Percentiles rank a stretch among this genome's conserved stretches.
Evolutionary conservation across 1,284 basidiomycete genomes (phyloP).

Genomic region (Tremellales sp.): DNA sequence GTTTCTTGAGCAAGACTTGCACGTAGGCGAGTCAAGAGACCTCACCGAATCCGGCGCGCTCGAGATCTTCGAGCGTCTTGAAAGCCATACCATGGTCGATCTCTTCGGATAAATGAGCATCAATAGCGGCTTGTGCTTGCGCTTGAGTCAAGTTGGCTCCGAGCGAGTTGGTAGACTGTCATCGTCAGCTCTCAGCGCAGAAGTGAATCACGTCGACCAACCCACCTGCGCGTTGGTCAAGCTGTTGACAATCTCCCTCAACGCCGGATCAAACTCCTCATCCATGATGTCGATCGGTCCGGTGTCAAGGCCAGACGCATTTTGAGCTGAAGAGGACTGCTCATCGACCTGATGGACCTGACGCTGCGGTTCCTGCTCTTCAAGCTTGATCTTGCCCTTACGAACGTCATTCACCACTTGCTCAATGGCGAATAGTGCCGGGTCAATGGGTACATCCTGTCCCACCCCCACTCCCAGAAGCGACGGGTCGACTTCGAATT

Average conservation of each 20-base stretch:
- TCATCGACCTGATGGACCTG: not conserved
- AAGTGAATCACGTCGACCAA: slow-evolving; percentile 6
- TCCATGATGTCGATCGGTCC: slow-evolving; percentile 10
- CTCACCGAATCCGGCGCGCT: slow-evolving; percentile 18
- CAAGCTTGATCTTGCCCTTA: slow-evolving; percentile 20
- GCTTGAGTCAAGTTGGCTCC: slow-evolving; percentile 16
- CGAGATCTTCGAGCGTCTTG: slow-evolving; percentile 36
- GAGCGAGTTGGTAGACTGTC: slow-evolving; percentile 7
- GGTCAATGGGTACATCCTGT: slow-evolving; percentile 24
- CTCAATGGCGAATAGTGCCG: slow-evolving; percentile 33
- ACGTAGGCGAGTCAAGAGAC: not conserved
- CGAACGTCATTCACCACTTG: slow-evolving; percentile 35
- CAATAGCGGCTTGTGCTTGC: slow-evolving; percentile 26
- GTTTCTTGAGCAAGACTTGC: not conserved
- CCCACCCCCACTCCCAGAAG: not conserved
- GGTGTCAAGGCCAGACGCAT: not conserved
- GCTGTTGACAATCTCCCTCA: slow-evolving; percentile 45
- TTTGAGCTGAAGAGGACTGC: not conserved
- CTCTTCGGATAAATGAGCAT: slow-evolving; percentile 24
- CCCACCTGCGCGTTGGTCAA: slow-evolving; percentile 44
- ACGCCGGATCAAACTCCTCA: slow-evolving; percentile 42
- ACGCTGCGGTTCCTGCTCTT: slow-evolving; percentile 1
- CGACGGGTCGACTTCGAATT: slow-evolving; percentile 4
- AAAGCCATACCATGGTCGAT: slow-evolving; percentile 20
- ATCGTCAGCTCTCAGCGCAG: not conserved